Evolutionary conservation across 768 basidiomycete species (phyloP).

Genomic region (Boletus tylopilopsis): DNA sequence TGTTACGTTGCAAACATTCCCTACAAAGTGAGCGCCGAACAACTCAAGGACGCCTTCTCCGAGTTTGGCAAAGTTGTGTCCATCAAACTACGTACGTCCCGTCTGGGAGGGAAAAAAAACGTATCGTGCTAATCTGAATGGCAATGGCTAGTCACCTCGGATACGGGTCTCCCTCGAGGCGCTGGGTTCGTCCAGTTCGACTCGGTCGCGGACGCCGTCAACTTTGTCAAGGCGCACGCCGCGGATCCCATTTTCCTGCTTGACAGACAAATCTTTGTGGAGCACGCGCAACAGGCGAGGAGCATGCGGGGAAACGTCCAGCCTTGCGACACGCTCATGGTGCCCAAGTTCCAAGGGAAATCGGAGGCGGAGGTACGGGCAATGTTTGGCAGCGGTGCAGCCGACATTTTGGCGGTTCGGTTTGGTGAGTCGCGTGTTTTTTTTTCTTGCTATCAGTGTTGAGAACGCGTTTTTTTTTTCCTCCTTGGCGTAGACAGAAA

Average conservation of each 20-base stretch:
- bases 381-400: constrained; percentile 20
- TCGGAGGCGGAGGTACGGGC: constrained; percentile 24
- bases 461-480: constrained; percentile 19
- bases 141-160: constrained; percentile 14
- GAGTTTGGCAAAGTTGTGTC: constrained; percentile 40
- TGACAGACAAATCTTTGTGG: constrained; percentile 42
- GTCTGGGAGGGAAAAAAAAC: neutral
- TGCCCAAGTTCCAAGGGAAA: constrained; percentile 23
- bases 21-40: constrained; percentile 38
- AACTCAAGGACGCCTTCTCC: constrained; percentile 41
- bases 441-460: neutral
- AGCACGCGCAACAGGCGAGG: constrained; percentile 31
- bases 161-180: constrained; percentile 40
- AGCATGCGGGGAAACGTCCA: neutral
- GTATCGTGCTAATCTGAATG: neutral
- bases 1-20: constrained; percentile 55
- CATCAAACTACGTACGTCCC: constrained; percentile 41
- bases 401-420: constrained; percentile 27
- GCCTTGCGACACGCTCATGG: constrained; percentile 31
- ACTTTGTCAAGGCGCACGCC: constrained; percentile 32
- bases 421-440: constrained; percentile 17
- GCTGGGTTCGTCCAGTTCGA: constrained; percentile 45
- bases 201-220: constrained; percentile 34
- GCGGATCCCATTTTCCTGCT: constrained; percentile 48
- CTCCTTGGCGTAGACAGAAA: constrained; percentile 31